Base-by-base conservation (phyloP, 78 protist genomes). In the Cavenderia fasciculata region DNA sequence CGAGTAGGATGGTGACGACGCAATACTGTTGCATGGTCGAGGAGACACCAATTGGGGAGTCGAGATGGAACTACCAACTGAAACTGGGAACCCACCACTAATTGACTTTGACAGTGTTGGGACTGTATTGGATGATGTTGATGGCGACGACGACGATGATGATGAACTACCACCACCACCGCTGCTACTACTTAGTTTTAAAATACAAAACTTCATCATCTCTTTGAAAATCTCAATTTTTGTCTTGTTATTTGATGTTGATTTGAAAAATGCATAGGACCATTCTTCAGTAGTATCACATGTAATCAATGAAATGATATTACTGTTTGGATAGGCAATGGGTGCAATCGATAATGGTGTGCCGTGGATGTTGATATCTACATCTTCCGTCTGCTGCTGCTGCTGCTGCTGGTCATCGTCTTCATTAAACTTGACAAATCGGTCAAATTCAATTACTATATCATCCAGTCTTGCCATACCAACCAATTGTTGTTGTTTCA, bases 171-270 rank as follows among this genome's bases (percentile, higher is more conserved):
- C 21, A 63, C 72, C 23, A 18, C 72, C 72, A 63, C 72, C 44
- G 21, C 75, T 73, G 16, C 63, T 27, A 38, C 54, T 54, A 21
- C 79, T 68, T 78, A 82, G 38, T 43, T 82, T 82, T 7, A 82
- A 44, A 69, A 82, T 65, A 43, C 90, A 82, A 57, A 82, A 82
- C 46, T 82, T 82, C 90, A 82, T 82, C 90, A 82, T 82, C 44
- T 82, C 90, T 44, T 68, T 51, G 72, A 82, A 52, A 23, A 40
- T 61, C 49, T 68, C 70, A n/a, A 57, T 68, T 43, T 82, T 82
- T 5, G 73, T 25, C 2, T 44, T 23, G 12, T n/a, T 69, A 34
- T 66, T 34, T 62, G 61, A 54, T 27, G 27, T 59, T 41, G 34
- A 40, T 41, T 65, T n/a, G n/a, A n/a, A n/a, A n/a, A n/a, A n/a